Percentiles rank a stretch among this genome's conserved stretches.
These are phyloP conservation scores for Tetrahymena malaccensis DNA, from an alignment of 73 alveolate species.

Conservation along the genomic window DNA sequence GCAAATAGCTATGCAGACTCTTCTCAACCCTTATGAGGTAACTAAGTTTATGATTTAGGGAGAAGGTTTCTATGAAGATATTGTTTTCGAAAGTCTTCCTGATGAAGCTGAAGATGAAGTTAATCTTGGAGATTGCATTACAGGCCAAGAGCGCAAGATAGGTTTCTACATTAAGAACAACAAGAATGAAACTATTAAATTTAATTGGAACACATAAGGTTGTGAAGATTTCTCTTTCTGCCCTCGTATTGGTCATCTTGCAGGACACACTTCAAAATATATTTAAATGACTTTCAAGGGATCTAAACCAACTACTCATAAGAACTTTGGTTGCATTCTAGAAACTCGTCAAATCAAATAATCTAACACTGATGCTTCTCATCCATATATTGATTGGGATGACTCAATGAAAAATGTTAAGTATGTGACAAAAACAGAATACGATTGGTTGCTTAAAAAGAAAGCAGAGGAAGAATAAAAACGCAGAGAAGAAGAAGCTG, in stretches of 20 bases:
- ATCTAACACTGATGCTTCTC: slow-evolving; percentile 27
- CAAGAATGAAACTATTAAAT: slow-evolving; percentile 75
- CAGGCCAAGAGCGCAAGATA: slow-evolving; percentile 65
- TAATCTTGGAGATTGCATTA: slow-evolving; percentile 91
- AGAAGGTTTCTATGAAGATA: slow-evolving; percentile 94
- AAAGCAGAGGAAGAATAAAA: slow-evolving; percentile 90
- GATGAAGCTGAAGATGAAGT: slow-evolving; percentile 87
- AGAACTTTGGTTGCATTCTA: slow-evolving; percentile 65
- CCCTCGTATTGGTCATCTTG: slow-evolving; percentile 89
- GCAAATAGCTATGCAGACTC: slow-evolving; percentile 74
- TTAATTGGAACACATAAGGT: slow-evolving; percentile 83
- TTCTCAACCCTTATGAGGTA: slow-evolving; percentile 93
- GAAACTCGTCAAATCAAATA: slow-evolving; percentile 82
- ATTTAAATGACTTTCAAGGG: slow-evolving; percentile 77
- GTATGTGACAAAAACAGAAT: slow-evolving; percentile 87
- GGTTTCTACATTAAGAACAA: slow-evolving; percentile 72
- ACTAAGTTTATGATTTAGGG: slow-evolving; percentile 86
- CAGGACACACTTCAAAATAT: slow-evolving; percentile 75
- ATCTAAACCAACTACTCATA: slow-evolving; percentile 73
- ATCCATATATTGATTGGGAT: slow-evolving; percentile 91
- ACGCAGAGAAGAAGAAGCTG: slow-evolving; percentile 92
- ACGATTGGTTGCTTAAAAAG: slow-evolving; percentile 77
- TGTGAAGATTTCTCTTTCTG: slow-evolving; percentile 77
- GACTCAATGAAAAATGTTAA: slow-evolving; percentile 79
- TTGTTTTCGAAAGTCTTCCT: slow-evolving; percentile 87